Conservation (phyloP, 2,329 filamentous ascomycete genomes). For the Diaporthe vexans region DNA sequence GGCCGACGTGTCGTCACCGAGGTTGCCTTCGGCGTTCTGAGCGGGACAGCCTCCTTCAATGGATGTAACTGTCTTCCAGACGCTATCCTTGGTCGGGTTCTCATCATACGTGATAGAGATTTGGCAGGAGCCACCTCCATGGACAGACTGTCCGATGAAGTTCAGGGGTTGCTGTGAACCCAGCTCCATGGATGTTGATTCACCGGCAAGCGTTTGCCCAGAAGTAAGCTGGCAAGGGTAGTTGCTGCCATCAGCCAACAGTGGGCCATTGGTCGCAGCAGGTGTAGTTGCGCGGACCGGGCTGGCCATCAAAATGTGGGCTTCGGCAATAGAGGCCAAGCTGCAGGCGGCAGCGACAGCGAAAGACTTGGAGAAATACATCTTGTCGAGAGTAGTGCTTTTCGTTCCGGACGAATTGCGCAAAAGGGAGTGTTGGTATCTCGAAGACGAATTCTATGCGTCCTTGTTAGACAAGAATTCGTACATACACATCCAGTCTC, state of each 20-base stretch:
- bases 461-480: conserved; percentile 29
- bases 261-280: conserved; percentile 71
- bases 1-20: conserved; percentile 59
- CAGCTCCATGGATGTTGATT: conserved; percentile 71
- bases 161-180: conserved; percentile 73
- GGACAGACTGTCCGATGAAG: conserved; percentile 81
- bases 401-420: conserved; percentile 58
- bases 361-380: conserved; percentile 64
- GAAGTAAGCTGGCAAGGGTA: conserved; percentile 86
- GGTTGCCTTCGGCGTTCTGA: conserved; percentile 68
- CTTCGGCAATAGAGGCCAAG: conserved; percentile 72
- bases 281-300: conserved; percentile 73
- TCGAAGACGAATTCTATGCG: conserved; percentile 43
- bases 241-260: conserved; percentile 71
- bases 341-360: conserved; percentile 64
- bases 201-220: conserved; percentile 60
- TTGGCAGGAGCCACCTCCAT: conserved; percentile 95
- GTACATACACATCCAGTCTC: conserved; percentile 2
- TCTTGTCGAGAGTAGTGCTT: conserved; percentile 56
- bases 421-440: conserved; percentile 45
- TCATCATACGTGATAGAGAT: conserved; percentile 86
- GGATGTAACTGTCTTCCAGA: conserved; percentile 92
- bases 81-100: conserved; percentile 73
- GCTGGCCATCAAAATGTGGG: conserved; percentile 81
- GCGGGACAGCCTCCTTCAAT: conserved; percentile 89